Conservation (phyloP, 129 eudicot species). For the Flaveria linearis region DNA sequence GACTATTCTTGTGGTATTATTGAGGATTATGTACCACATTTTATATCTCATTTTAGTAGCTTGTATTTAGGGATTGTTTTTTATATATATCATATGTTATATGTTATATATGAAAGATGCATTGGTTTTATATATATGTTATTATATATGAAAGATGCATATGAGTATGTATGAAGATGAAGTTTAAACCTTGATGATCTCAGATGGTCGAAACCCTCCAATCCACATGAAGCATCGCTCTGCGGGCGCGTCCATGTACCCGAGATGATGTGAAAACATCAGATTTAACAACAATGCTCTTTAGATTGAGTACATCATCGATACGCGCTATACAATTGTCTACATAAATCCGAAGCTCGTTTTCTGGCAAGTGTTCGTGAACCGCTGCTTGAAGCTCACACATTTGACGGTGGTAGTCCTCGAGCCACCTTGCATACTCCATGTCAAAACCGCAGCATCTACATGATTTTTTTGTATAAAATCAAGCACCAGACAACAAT, state of each 20-base stretch:
- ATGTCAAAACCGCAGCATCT: constrained; percentile 90
- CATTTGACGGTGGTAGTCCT: constrained; percentile 87
- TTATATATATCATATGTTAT: neutral
- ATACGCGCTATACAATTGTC: constrained; percentile 82
- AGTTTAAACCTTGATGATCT: constrained; percentile 69
- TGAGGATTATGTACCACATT: constrained; percentile 31
- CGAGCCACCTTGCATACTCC: constrained; percentile 94
- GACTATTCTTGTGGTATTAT: constrained; percentile 35
- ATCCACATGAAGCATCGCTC: constrained; percentile 99
- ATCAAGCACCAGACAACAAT: constrained; percentile 1
- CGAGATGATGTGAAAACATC: constrained; percentile 86
- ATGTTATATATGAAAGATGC: neutral
- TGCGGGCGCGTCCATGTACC: constrained; percentile 98
- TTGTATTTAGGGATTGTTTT: neutral
- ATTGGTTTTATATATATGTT: neutral
- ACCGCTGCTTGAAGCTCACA: constrained; percentile 85
- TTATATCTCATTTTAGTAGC: constrained; percentile 28
- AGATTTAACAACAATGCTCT: constrained; percentile 69
- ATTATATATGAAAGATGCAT: neutral
- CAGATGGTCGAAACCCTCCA: constrained; percentile 97
- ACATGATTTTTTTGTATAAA: constrained; percentile 13
- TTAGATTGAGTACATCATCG: constrained; percentile 76
- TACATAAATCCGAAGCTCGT: constrained; percentile 74
- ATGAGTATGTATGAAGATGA: neutral
- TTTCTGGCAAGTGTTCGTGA: constrained; percentile 88